These are phyloP conservation scores for Collariella sp. DNA, from an alignment of 495 filamentous ascomycete genomes.

Conservation along the genomic window DNA sequence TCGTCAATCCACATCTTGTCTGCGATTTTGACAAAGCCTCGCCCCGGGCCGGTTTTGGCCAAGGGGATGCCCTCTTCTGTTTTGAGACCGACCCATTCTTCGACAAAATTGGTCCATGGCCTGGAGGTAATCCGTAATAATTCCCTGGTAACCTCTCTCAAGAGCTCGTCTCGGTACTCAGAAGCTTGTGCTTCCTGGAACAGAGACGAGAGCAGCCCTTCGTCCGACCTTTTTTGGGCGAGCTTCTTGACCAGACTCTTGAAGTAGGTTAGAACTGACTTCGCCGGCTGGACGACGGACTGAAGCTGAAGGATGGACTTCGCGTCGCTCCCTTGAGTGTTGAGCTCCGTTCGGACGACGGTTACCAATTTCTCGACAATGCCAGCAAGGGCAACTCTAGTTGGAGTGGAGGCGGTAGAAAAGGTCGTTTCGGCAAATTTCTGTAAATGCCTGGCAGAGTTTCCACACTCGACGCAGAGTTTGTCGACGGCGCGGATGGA, in stretches of 20 bases:
- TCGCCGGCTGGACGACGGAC: slow-evolving; percentile 52
- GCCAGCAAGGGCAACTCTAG: slow-evolving; percentile 53
- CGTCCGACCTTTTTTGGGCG: slow-evolving; percentile 50
- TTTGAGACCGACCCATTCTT: slow-evolving; percentile 70
- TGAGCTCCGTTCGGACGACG: slow-evolving; percentile 49
- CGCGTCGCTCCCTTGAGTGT: slow-evolving; percentile 29
- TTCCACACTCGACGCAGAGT: slow-evolving; percentile 52
- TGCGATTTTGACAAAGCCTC: slow-evolving; percentile 54
- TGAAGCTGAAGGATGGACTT: slow-evolving; percentile 62
- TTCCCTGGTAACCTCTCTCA: slow-evolving; percentile 56
- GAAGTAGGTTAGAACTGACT: slow-evolving; percentile 55
- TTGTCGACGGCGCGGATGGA: slow-evolving; percentile 49
- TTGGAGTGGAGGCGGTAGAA: slow-evolving; percentile 35
- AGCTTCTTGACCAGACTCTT: slow-evolving; percentile 49
- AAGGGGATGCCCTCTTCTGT: slow-evolving; percentile 44
- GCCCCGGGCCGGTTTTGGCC: slow-evolving; percentile 36
- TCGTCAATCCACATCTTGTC: slow-evolving; percentile 49
- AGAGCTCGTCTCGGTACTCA: slow-evolving; percentile 52
- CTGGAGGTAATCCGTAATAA: slow-evolving; percentile 54
- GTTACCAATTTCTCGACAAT: slow-evolving; percentile 47
- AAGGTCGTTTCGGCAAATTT: slow-evolving; percentile 45
- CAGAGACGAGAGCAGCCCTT: slow-evolving; percentile 58
- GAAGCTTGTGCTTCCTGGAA: slow-evolving; percentile 54
- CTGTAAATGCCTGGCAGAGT: slow-evolving; percentile 44
- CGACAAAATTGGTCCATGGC: slow-evolving; percentile 65